These are phyloP conservation scores for Colletotrichum horii DNA, from an alignment of 2,329 filamentous ascomycete genomes.

Conservation along the genomic window DNA sequence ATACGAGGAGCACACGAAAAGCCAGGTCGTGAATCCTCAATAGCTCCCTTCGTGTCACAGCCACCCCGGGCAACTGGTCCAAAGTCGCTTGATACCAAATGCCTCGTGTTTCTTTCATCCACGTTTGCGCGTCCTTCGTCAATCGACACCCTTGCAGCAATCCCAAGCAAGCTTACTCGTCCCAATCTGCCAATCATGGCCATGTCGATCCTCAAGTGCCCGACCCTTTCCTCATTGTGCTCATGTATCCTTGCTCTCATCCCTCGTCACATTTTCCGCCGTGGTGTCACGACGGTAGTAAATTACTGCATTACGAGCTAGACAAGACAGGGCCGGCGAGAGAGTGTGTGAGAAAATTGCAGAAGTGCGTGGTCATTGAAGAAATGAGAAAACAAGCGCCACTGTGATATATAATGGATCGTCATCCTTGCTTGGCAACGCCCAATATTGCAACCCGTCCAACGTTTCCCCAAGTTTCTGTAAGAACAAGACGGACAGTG, in stretches of 20 bases:
- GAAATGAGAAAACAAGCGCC: not conserved
- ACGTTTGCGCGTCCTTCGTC: not conserved
- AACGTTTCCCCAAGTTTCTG: not conserved
- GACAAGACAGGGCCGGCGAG: not conserved
- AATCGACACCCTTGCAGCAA: not conserved
- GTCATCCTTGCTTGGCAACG: not conserved
- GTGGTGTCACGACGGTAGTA: not conserved
- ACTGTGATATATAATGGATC: not conserved
- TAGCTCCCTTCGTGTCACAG: not conserved
- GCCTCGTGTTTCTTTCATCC: not conserved
- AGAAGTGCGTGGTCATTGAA: not conserved
- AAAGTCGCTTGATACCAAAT: not conserved
- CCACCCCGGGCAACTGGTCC: not conserved
- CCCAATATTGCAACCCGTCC: not conserved
- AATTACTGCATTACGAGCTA: not conserved
- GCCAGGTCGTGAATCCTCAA: not conserved
- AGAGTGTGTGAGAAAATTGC: not conserved
- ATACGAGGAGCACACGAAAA: not conserved
- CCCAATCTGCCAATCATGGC: not conserved
- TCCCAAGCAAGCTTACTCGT: not conserved
- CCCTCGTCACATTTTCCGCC: not conserved
- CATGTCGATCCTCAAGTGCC: not conserved
- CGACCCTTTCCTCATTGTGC: not conserved
- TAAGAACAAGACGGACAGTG: not conserved
- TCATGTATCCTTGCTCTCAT: not conserved